A percentile compares a stretch with the other conserved stretches of the same genome.
These are phyloP conservation scores for Blastocladiella emersonii DNA, from an alignment of 371 early-diverging fungal species.

Conservation along the genomic window DNA sequence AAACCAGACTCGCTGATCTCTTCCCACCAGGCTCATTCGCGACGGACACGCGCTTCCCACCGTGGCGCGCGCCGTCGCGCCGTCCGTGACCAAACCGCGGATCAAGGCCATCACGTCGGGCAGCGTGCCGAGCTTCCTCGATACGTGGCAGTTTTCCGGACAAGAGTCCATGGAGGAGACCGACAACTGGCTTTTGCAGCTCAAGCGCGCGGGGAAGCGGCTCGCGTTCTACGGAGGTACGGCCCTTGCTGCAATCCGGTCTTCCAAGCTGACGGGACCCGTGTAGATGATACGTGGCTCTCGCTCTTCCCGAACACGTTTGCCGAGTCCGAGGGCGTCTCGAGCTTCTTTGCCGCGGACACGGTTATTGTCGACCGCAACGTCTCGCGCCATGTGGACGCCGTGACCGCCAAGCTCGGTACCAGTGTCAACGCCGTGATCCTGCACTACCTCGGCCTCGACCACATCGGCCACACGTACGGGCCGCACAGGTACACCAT, in stretches of 20 bases:
- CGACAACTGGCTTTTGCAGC: too few species aligned
- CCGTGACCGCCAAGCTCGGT: slow-evolving; percentile 36
- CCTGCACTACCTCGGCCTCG: slow-evolving; percentile 88
- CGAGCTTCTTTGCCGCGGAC: slow-evolving; percentile 62
- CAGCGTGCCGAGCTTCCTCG: slow-evolving; percentile 81
- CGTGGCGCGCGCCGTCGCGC: slow-evolving; percentile 84
- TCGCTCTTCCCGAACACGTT: slow-evolving; percentile 47
- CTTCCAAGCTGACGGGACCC: slow-evolving; percentile 40
- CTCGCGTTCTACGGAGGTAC: too few species aligned
- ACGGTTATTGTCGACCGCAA: slow-evolving; percentile 84
- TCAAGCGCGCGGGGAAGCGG: too few species aligned
- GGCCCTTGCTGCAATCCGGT: too few species aligned
- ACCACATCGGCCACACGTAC: slow-evolving; percentile 90
- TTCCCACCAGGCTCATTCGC: too few species aligned
- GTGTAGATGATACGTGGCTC: slow-evolving; percentile 89
- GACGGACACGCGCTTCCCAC: slow-evolving; percentile 48
- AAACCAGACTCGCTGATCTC: too few species aligned
- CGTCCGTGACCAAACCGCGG: slow-evolving; percentile 90
- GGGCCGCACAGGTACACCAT: too few species aligned
- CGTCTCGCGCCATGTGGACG: slow-evolving; percentile 43
- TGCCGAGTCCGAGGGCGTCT: too few species aligned
- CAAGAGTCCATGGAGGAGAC: slow-evolving; percentile 49
- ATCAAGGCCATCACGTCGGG: slow-evolving; percentile 85
- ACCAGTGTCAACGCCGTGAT: slow-evolving; percentile 65
- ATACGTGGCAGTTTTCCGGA: slow-evolving; percentile 83